Evolutionary conservation across 2,329 filamentous ascomycete species (phyloP).

Genomic region (Colletotrichum zoysiae): DNA sequence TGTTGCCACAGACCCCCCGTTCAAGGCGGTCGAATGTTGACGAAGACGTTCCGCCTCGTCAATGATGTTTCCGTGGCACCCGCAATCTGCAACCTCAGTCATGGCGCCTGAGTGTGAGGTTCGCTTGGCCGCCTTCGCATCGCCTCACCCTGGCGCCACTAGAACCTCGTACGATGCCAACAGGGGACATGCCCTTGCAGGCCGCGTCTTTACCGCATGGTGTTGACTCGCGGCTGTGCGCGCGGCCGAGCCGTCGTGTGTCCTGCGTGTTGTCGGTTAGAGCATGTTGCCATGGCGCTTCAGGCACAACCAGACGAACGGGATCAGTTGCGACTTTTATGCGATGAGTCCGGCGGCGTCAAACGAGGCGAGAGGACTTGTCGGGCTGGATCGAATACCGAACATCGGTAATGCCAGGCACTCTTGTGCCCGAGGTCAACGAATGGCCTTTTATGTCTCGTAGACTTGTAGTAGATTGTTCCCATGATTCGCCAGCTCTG

Average conservation of each 20-base stretch:
- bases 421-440: neutral
- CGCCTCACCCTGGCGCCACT: neutral
- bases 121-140: neutral
- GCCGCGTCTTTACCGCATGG: too few relatives aligned
- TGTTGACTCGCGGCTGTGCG: neutral
- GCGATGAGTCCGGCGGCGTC: neutral
- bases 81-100: too few relatives aligned
- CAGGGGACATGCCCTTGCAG: too few relatives aligned
- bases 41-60: neutral
- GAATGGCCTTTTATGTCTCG: neutral
- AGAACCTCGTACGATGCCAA: neutral
- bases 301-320: neutral
- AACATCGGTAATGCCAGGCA: neutral
- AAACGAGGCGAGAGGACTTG: too few relatives aligned
- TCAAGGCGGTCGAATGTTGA: neutral
- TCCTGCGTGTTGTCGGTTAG: neutral
- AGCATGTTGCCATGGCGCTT: neutral
- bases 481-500: neutral
- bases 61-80: neutral
- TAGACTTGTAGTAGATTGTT: neutral
- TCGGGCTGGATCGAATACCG: too few relatives aligned
- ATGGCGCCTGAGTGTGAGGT: too few relatives aligned
- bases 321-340: neutral
- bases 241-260: too few relatives aligned
- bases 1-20: neutral